Evolutionary conservation across 2,329 filamentous ascomycete genomes (phyloP).

Genomic region (Aspergillus glaucus): DNA sequence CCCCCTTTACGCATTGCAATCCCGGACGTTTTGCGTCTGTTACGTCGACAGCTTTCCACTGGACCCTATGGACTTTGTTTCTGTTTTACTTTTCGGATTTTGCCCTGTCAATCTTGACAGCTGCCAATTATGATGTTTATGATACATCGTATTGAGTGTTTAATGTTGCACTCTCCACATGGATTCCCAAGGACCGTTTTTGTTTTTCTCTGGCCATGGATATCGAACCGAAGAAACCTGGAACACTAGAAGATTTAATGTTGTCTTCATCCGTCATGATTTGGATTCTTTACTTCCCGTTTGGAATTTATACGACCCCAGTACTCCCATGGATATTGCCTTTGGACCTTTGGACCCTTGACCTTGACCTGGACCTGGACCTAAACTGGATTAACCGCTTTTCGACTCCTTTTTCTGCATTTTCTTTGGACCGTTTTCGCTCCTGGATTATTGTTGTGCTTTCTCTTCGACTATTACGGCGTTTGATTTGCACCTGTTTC

Average conservation of each 20-base stretch:
- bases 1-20: conserved; percentile 2
- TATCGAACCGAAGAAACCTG: background rate
- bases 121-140: conserved; percentile 18
- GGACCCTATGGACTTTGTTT: background rate
- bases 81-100: conserved; percentile 4
- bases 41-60: background rate
- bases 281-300: background rate
- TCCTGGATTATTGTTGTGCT: background rate
- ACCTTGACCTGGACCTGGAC: too few species aligned
- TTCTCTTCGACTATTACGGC: background rate
- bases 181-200: conserved; percentile 14
- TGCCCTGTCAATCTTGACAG: conserved; percentile 14
- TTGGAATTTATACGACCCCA: too few species aligned
- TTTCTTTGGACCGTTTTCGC: background rate
- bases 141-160: conserved; percentile 22
- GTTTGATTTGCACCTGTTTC: background rate
- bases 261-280: background rate
- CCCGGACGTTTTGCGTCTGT: conserved; percentile 13
- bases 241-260: background rate
- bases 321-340: too few species aligned
- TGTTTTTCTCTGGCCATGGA: conserved; percentile 1
- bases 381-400: too few species aligned
- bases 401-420: background rate
- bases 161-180: conserved; percentile 32
- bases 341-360: too few species aligned